A percentile compares a stretch with the other conserved stretches of the same genome.
These are phyloP conservation scores for Wallemia mellicola DNA, from an alignment of 1,284 basidiomycete species.

Conservation along the genomic window DNA sequence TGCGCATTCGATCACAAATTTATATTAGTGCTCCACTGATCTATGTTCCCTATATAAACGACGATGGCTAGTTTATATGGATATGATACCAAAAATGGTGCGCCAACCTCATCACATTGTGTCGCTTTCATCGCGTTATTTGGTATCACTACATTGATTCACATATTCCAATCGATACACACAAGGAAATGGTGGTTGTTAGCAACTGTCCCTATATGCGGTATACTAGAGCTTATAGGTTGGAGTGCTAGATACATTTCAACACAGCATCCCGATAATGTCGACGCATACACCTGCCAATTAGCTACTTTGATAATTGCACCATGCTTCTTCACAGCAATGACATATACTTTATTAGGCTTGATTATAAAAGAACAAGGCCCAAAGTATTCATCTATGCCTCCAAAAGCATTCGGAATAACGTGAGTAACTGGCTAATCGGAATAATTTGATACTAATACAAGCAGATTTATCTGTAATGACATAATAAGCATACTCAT, in stretches of 20 bases:
- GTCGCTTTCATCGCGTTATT: not conserved
- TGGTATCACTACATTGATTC: not conserved
- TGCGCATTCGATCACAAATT: too few relatives aligned
- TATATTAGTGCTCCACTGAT: too few relatives aligned
- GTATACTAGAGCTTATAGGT: not conserved
- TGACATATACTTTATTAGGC: not conserved
- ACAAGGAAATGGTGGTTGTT: not conserved
- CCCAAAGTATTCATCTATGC: not conserved
- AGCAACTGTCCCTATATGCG: not conserved
- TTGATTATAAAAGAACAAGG: not conserved
- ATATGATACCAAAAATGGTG: not conserved
- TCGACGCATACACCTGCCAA: not conserved
- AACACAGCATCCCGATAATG: not conserved
- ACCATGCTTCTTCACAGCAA: not conserved
- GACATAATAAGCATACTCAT: not conserved
- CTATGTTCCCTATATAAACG: not conserved
- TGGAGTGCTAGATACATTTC: not conserved
- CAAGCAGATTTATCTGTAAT: not conserved
- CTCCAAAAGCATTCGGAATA: not conserved
- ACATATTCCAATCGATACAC: not conserved
- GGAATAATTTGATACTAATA: not conserved
- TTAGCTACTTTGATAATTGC: not conserved
- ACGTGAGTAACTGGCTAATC: not conserved
- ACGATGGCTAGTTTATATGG: not conserved
- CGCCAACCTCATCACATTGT: not conserved